Evolutionary conservation across 805 yeast species (phyloP), one percentile per base, ranked within the genome.

Genomic region (Suhomyces emberorum): DNA sequence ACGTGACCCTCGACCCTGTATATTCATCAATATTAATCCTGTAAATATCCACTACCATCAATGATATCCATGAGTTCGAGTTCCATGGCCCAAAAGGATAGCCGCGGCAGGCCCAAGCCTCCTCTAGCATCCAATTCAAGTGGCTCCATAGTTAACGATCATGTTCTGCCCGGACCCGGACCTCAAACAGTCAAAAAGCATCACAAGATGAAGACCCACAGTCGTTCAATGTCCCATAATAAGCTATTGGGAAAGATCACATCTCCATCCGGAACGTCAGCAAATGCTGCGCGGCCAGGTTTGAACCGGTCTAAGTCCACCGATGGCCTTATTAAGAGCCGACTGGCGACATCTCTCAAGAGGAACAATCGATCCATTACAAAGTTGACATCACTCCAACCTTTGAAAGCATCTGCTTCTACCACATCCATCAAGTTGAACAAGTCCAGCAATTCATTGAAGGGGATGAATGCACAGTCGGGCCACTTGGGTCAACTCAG

Each of bases 291-390:
- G 4, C 32, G 68, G 24, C 72, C 72, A 4, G 38, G 50, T 18
- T 49, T 68, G 31, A 57, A 54, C 43, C 45, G 72, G 35, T 64
- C 71, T 15, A 67, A 64, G 35, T 65, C 72, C 7, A 57, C 70
- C 2, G 73, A 68, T 37, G 71, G 66, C 1, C 52, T 67, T 14
- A 37, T 54, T 7, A 51, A 60, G 28, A 41, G 57, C 14, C 29
- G 52, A 15, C 44, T 35, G 41, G 38, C 44, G n/a, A 44, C 51
- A 3, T 48, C 48, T 3, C 39, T 61, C 21, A 63, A 55, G 29
- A 43, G 70, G 27, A 65, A 56, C 40, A 62, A 59, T 44, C 47
- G 69, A 19, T 65, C 71, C 2, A 55, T 52, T 27, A 64, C 70
- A 5, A 68, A 65, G 44, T 34, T 64, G 11, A 39, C 57, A 4